Evolutionary conservation across 345 rosid genomes (phyloP), one percentile per base, ranked within the genome.

Genomic region (Populus alba): DNA sequence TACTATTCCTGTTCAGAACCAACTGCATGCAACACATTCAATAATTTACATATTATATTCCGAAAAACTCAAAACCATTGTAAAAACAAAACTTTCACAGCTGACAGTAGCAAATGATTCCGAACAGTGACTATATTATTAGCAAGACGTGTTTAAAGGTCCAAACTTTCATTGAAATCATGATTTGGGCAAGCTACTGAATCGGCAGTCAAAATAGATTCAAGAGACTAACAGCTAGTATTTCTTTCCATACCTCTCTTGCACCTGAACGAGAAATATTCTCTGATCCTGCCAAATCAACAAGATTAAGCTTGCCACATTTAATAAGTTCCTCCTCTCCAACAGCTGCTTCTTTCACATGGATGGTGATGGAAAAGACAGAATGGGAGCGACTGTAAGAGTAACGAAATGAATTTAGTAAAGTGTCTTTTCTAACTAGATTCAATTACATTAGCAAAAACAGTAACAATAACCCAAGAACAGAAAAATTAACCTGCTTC

Each of bases 281-380:
- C 80, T 95, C 99, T 22, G 99, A 95, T 71, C 99, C 99, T 22
- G 99, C 99, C 88, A 95, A 82, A 90, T 95, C 99, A 78, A 95
- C 99, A 82, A 95, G 98, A 81, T 93, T 91, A 80, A 95, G 98
- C 90, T 93, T 95, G 59, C 99, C 99, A 75, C 99, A 95, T 83
- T 95, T 95, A 63, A 95, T 92, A 37, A 95, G 76, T 72, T 95
- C 98, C 69, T 92, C 97, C n/a, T 92, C 98, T 76, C 92, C 98
- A 70, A 92, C 79, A 41, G 91, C 81, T 16, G 93, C 91, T 84
- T 95, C 99, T 83, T 92, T 95, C 8, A 95, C 81, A 74, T 92
- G 86, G 47, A 92, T 85, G 8, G 94, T 91, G 70, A 93, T 95
- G 8, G 97, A 91, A 87, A 95, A 93, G 77, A 95, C 89, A 13